Conservation (phyloP, 805 yeast genomes). For the Wickerhamomyces rabaulensis region DNA sequence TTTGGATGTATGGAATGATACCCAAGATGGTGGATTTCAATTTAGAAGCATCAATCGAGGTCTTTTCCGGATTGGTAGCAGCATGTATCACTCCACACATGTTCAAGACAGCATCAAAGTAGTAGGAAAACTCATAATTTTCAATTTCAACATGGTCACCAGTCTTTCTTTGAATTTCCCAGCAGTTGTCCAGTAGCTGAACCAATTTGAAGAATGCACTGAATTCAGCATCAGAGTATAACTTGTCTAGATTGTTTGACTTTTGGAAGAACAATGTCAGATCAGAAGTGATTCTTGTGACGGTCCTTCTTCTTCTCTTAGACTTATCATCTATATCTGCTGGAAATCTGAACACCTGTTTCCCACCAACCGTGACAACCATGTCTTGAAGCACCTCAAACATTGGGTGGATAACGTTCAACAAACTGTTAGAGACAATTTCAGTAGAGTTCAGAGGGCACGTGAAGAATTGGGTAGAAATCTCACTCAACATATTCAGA, state of each 20-base stretch:
- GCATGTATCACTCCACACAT: constrained; percentile 37
- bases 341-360: constrained; percentile 11
- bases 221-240: constrained; percentile 34
- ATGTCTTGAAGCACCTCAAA: constrained; percentile 38
- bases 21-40: background rate
- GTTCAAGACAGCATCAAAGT: constrained; percentile 43
- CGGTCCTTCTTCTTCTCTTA: constrained; percentile 8
- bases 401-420: constrained; percentile 43
- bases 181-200: constrained; percentile 52
- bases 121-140: constrained; percentile 42
- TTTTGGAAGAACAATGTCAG: constrained; percentile 21
- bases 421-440: constrained; percentile 28
- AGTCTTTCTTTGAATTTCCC: constrained; percentile 48
- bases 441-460: constrained; percentile 73
- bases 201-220: constrained; percentile 40
- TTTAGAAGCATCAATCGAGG: background rate
- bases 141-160: constrained; percentile 70
- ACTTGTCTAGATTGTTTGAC: constrained; percentile 23
- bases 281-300: constrained; percentile 12
- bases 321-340: constrained; percentile 7
- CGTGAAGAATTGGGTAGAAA: constrained; percentile 84
- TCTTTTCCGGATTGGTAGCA: constrained; percentile 17
- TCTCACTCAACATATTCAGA: constrained; percentile 60
- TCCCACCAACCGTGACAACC: constrained; percentile 26
- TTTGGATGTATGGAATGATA: background rate